Base-by-base conservation (phyloP, 352 stramenopile genomes). In the Ophiocytium majus region DNA sequence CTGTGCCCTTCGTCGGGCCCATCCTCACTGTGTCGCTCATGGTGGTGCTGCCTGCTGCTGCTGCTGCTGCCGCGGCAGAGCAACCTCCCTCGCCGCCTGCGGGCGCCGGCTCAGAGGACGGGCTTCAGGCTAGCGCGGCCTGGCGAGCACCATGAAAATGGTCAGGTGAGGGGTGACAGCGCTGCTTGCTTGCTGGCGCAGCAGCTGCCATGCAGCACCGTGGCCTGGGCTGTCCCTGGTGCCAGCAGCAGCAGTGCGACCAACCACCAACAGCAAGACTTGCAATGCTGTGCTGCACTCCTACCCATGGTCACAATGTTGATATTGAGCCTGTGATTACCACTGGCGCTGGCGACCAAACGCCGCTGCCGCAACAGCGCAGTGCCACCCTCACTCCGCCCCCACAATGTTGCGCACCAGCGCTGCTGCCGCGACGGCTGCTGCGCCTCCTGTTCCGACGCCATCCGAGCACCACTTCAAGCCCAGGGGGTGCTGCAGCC, bases 61-160 rank as follows among this genome's bases (percentile, higher is more conserved):
- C 43, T 57, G 43, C 5, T 57, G 43, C 43, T 57, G 43, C 43
- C 43, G 43, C 43, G 5, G 43, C 43, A 57, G 43, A 57, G 17
- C 17, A 82, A 50, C 49, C 34, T 89, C 14, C 87, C 87, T 33
- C 86, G 82, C 23, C 36, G 87, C 35, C 86, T 90, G n/a, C 79
- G 64, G 23, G 87, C 86, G 14, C 14, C 5, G 10, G 89, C 36
- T 14, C 78, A 90, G 49, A 75, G 28, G 10, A 89, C 86, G 9
- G 75, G 63, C 10, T 85, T 85, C 76, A 85, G 86, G 37, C 35
- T 89, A 34, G 86, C 84, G 31, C 82, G 84, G 32, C 82, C 66
- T 10, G 88, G 88, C n/a, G 88, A 90, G 49, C 89, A 85, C n/a
- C 1, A 5, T n/a, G 50, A 86, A n/a, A 57, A 83, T 43, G 34